Conservation (phyloP, 345 rosid species). For the Populus tremula region DNA sequence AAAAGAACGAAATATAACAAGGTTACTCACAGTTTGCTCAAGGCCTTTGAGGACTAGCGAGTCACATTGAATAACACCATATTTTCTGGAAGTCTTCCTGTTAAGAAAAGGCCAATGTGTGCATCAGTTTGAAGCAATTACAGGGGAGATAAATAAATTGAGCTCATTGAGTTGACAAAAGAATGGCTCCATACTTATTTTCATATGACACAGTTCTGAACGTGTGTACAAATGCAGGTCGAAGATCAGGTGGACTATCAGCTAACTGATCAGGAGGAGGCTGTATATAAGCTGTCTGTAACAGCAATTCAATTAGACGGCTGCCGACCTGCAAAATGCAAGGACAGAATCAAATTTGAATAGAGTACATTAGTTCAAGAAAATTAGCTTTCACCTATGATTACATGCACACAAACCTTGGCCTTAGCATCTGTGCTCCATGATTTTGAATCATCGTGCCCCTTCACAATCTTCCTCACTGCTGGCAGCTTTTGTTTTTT, state of each 20-base stretch:
- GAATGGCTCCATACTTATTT: conserved; percentile 45
- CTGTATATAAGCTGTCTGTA: conserved; percentile 82
- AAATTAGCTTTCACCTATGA: conserved; percentile 5
- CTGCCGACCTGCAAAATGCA: conserved; percentile 75
- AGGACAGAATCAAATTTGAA: conserved; percentile 9
- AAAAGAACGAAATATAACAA: conserved; percentile 6
- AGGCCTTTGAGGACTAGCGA: conserved; percentile 82
- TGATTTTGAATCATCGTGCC: conserved; percentile 60
- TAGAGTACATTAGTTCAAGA: not conserved
- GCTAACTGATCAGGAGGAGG: conserved; percentile 62
- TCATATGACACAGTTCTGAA: conserved; percentile 47
- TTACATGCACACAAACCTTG: conserved; percentile 58
- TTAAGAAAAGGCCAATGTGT: conserved; percentile 8
- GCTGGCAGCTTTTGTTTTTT: conserved; percentile 79
- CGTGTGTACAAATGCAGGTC: conserved; percentile 89
- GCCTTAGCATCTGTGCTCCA: conserved; percentile 76
- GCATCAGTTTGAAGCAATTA: conserved; percentile 13
- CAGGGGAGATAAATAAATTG: not conserved
- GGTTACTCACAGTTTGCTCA: conserved; percentile 70
- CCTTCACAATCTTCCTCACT: conserved; percentile 72
- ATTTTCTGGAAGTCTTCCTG: conserved; percentile 68
- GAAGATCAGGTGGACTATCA: conserved; percentile 70
- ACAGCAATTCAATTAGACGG: conserved; percentile 75
- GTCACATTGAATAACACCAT: conserved; percentile 82
- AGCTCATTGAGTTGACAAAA: conserved; percentile 11